Conservation (phyloP, 1,139 yeast genomes). For the Geotrichum restrictum region DNA sequence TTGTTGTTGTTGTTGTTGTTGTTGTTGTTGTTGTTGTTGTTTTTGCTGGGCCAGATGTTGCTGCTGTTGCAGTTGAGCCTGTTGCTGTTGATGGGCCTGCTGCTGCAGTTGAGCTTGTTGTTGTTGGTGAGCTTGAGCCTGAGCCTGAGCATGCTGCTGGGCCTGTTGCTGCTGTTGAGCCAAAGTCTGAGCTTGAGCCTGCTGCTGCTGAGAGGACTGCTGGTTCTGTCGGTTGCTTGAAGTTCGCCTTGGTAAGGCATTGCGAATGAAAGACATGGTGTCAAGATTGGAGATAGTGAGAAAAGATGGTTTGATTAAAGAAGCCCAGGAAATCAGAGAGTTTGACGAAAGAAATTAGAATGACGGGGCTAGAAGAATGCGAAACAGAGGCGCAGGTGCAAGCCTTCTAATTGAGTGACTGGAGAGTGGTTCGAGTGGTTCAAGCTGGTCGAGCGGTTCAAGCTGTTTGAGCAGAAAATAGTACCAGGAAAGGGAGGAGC, state of each 20-base stretch:
- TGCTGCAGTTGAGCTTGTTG: conserved; percentile 1
- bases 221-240: conserved; percentile 6
- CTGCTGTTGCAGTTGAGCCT: conserved; percentile 2
- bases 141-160: too few species aligned
- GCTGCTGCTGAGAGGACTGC: background rate
- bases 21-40: conserved; percentile 3
- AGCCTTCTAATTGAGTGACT: too few species aligned
- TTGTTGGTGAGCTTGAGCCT: too few species aligned
- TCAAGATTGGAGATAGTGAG: background rate
- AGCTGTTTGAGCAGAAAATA: too few species aligned
- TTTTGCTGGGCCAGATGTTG: conserved; percentile 9
- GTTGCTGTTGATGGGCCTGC: background rate
- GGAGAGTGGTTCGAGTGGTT: too few species aligned
- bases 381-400: too few species aligned
- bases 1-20: conserved; percentile 3
- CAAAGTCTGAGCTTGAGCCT: too few species aligned
- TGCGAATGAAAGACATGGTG: conserved; percentile 17
- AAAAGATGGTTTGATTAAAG: background rate
- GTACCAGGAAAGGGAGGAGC: too few species aligned
- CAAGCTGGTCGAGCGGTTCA: too few species aligned
- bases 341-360: too few species aligned
- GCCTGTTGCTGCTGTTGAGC: background rate
- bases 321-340: background rate
- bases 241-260: conserved; percentile 18
- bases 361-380: background rate